These are phyloP conservation scores for Macrocystidia cucumis DNA, from an alignment of 1,284 basidiomycete genomes.

Conservation along the genomic window DNA sequence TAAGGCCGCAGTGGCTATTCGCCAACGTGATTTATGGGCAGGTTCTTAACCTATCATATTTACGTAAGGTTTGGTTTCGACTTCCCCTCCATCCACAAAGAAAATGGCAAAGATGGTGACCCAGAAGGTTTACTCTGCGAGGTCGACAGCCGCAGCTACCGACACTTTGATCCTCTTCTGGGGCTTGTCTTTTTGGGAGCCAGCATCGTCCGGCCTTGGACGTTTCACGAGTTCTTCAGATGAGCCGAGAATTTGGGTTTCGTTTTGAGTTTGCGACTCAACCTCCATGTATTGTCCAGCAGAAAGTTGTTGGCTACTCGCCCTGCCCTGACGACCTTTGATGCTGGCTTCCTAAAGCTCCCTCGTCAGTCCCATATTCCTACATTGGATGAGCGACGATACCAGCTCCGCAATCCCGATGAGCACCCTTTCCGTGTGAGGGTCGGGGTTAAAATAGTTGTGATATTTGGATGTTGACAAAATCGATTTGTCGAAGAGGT, in stretches of 20 bases:
- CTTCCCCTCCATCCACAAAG: too few species aligned
- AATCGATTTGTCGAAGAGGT: conserved; percentile 44
- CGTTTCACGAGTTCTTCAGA: conserved; percentile 22
- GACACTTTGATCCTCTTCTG: conserved; percentile 51
- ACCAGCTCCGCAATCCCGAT: conserved; percentile 54
- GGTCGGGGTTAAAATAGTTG: conserved; percentile 62
- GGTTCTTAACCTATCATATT: too few species aligned
- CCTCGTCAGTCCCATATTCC: too few species aligned
- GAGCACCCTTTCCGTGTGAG: conserved; percentile 48
- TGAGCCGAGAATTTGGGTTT: conserved; percentile 27
- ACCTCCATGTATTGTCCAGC: too few species aligned
- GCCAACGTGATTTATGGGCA: too few species aligned
- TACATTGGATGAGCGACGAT: too few species aligned
- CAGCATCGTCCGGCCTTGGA: conserved; percentile 12
- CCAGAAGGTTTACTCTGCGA: conserved; percentile 47
- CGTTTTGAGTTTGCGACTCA: conserved; percentile 47
- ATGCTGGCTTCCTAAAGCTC: too few species aligned
- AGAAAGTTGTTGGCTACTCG: too few species aligned
- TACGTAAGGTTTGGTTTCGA: too few species aligned
- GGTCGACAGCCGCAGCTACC: conserved; percentile 43
- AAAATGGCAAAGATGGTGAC: too few species aligned
- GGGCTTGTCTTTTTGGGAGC: conserved; percentile 17
- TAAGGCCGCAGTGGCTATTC: too few species aligned
- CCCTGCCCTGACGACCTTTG: too few species aligned
- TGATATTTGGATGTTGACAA: conserved; percentile 38